Conservation (phyloP, 169 alveolate species). For the Theileria parva region DNA sequence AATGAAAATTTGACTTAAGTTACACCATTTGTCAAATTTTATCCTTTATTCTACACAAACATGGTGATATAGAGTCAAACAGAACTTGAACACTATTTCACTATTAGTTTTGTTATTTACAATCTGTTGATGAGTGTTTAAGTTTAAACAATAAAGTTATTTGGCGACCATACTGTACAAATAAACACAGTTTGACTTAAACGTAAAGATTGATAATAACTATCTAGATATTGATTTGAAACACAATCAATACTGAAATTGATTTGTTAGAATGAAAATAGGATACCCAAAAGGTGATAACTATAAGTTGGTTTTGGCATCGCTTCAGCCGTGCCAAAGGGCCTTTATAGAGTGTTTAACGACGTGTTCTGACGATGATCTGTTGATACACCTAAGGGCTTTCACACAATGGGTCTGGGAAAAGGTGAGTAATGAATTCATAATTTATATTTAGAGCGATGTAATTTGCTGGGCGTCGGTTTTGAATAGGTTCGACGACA, state of each 20-base stretch:
- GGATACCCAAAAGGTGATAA: slow-evolving; percentile 79
- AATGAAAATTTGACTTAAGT: not conserved
- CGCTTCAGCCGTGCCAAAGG: slow-evolving; percentile 72
- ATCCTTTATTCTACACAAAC: not conserved
- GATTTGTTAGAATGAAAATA: slow-evolving; percentile 67
- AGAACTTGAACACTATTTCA: not conserved
- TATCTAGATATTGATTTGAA: not conserved
- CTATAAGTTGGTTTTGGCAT: slow-evolving; percentile 69
- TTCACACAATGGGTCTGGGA: slow-evolving; percentile 83
- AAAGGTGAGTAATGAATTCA: slow-evolving; percentile 21
- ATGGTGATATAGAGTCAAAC: not conserved
- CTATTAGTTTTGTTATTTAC: not conserved
- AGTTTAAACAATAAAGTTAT: not conserved
- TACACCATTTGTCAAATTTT: not conserved
- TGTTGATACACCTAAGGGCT: slow-evolving; percentile 66
- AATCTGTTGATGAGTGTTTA: not conserved
- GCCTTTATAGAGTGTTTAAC: slow-evolving; percentile 67
- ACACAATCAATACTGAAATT: not conserved
- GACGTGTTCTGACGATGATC: slow-evolving; percentile 60
- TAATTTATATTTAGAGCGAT: slow-evolving; percentile 49
- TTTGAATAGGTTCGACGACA: slow-evolving; percentile 75
- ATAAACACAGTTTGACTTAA: not conserved
- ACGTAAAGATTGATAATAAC: not conserved
- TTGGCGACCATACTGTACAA: not conserved
- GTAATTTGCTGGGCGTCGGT: slow-evolving; percentile 81